phyloP scores from a whole-genome alignment of 768 basidiomycete species.

The Suillus sp. region DNA sequence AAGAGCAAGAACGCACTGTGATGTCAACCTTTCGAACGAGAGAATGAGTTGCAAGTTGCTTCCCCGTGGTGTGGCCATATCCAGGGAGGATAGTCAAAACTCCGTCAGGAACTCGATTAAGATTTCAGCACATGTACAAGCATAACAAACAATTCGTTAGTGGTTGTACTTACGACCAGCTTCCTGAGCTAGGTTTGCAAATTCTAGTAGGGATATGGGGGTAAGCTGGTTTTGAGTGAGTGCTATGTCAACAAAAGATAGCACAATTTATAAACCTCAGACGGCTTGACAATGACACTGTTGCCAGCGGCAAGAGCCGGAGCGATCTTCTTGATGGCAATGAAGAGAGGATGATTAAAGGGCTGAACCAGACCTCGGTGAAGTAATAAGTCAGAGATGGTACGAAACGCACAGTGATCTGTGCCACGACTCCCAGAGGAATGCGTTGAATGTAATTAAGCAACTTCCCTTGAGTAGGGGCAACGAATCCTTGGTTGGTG shows the following conservation, averaged over 20 bases:
- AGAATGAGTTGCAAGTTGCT: slow-evolving; percentile 63
- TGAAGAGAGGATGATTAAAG: slow-evolving; percentile 89
- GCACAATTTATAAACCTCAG: slow-evolving; percentile 51
- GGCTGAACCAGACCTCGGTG: slow-evolving; percentile 47
- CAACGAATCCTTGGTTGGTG: slow-evolving; percentile 67
- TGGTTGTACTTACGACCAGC: slow-evolving; percentile 58
- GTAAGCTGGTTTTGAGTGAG: slow-evolving; percentile 51
- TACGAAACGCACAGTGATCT: slow-evolving; percentile 63
- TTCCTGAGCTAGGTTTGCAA: slow-evolving; percentile 61
- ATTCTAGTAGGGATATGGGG: slow-evolving; percentile 78
- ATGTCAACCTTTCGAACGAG: slow-evolving; percentile 80
- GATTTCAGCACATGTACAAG: slow-evolving; percentile 3
- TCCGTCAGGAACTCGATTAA: slow-evolving; percentile 65
- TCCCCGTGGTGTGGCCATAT: slow-evolving; percentile 64
- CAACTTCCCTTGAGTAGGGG: slow-evolving; percentile 78
- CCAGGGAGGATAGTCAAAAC: slow-evolving; percentile 78
- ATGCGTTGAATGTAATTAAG: slow-evolving; percentile 79
- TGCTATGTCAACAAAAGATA: slow-evolving; percentile 2
- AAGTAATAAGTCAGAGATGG: background rate
- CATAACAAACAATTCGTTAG: background rate
- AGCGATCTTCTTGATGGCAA: slow-evolving; percentile 86
- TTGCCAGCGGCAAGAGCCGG: slow-evolving; percentile 86
- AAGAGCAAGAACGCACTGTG: slow-evolving; percentile 52
- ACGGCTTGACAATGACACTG: slow-evolving; percentile 80
- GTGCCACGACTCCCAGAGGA: slow-evolving; percentile 86